Evolutionary conservation across 495 filamentous ascomycete genomes (phyloP).

Genomic region (Cairneyella variabilis): DNA sequence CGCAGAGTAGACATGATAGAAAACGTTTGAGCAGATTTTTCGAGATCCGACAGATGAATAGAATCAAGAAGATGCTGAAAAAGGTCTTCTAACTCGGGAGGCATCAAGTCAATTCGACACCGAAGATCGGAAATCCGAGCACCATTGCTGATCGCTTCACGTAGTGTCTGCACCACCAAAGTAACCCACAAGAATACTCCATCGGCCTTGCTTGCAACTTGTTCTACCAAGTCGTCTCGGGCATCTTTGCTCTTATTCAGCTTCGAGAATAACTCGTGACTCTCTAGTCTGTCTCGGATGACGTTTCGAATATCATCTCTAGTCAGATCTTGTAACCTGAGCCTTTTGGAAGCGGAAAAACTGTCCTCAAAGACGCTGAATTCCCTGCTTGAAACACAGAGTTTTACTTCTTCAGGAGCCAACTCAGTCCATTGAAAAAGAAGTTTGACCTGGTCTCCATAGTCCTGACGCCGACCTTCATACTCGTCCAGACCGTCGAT

Average conservation of each 20-base stretch:
- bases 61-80: conserved; percentile 18
- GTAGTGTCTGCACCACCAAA: conserved; percentile 15
- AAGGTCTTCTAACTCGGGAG: conserved; percentile 14
- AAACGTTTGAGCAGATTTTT: conserved; percentile 15
- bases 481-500: conserved; percentile 47
- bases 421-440: not conserved
- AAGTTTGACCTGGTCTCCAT: not conserved
- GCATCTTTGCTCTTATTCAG: conserved; percentile 21
- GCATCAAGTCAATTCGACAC: not conserved
- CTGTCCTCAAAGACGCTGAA: conserved; percentile 39
- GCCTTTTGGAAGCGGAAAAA: conserved; percentile 11
- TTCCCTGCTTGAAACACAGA: conserved; percentile 49
- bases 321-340: conserved; percentile 25
- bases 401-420: conserved; percentile 32
- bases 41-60: conserved; percentile 12
- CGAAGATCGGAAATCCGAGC: not conserved
- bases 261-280: too few relatives aligned
- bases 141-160: conserved; percentile 21
- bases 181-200: conserved; percentile 16
- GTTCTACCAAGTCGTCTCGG: not conserved
- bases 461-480: conserved; percentile 18
- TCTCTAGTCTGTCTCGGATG: conserved; percentile 24
- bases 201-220: conserved; percentile 7
- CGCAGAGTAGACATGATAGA: conserved; percentile 4
- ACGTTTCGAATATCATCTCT: conserved; percentile 21